Conservation (phyloP, 148 eudicot genomes). For the Persicaria tinctoria region DNA sequence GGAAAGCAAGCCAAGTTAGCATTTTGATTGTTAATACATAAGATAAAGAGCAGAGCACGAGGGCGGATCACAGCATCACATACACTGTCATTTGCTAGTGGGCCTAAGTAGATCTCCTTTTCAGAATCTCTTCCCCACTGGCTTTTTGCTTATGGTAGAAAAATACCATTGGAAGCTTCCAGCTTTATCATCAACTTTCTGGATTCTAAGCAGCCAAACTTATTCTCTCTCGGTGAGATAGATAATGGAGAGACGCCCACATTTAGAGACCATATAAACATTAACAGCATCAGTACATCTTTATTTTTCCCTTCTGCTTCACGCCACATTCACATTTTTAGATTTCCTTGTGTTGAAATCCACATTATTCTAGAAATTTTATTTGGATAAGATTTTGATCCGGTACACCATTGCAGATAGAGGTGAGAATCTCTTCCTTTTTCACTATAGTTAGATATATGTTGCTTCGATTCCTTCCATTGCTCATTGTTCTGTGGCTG, state of each 20-base stretch:
- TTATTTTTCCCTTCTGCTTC: not conserved
- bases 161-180: not conserved
- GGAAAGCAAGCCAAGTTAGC: not conserved
- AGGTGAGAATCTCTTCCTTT: not conserved
- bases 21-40: not conserved
- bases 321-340: not conserved
- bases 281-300: not conserved
- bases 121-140: not conserved
- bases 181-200: not conserved
- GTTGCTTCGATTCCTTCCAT: not conserved
- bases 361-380: not conserved
- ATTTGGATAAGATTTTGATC: not conserved
- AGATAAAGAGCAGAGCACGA: constrained; percentile 1
- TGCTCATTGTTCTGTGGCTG: not conserved
- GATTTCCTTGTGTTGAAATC: not conserved
- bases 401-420: not conserved
- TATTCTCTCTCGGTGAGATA: not conserved
- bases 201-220: not conserved
- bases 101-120: constrained; percentile 7
- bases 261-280: not conserved
- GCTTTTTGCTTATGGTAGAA: not conserved
- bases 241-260: not conserved
- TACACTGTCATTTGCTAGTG: constrained; percentile 1
- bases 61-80: constrained; percentile 5
- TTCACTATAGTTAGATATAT: not conserved